These are phyloP conservation scores for Aspergillus texensis DNA, from an alignment of 2,329 filamentous ascomycete genomes.

Conservation along the genomic window DNA sequence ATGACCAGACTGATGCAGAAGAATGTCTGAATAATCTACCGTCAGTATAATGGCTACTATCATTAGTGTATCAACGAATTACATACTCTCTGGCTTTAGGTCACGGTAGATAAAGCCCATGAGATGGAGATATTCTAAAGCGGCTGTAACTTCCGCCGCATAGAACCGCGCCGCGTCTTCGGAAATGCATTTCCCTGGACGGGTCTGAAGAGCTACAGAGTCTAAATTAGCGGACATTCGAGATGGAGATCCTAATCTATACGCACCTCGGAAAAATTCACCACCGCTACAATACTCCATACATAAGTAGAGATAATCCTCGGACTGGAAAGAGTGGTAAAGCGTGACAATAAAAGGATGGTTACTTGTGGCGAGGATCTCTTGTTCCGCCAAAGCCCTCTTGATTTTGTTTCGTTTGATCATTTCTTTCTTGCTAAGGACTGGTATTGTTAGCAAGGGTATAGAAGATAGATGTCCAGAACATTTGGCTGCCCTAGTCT, in stretches of 20 bases:
- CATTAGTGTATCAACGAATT: not conserved
- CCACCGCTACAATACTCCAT: slow-evolving; percentile 99
- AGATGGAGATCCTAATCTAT: not conserved
- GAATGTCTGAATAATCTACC: slow-evolving; percentile 71
- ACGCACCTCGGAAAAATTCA: slow-evolving; percentile 82
- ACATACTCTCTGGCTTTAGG: slow-evolving; percentile 92
- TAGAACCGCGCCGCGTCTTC: slow-evolving; percentile 98
- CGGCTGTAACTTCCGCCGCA: slow-evolving; percentile 94
- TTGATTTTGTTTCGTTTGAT: slow-evolving; percentile 99
- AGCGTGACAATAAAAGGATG: slow-evolving; percentile 98
- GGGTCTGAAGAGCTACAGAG: slow-evolving; percentile 76
- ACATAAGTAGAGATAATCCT: slow-evolving; percentile 97
- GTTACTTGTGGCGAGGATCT: slow-evolving; percentile 97
- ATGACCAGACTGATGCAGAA: slow-evolving; percentile 97
- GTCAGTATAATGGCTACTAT: slow-evolving; percentile 24
- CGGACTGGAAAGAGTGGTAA: slow-evolving; percentile 98
- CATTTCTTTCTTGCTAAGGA: slow-evolving; percentile 99
- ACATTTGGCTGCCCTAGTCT: not conserved
- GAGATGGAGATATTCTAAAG: slow-evolving; percentile 91
- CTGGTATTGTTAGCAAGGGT: slow-evolving; percentile 55
- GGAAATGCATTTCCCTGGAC: slow-evolving; percentile 94
- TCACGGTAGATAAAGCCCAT: slow-evolving; percentile 99
- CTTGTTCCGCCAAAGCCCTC: slow-evolving; percentile 92
- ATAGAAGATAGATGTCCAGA: not conserved
- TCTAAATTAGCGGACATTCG: slow-evolving; percentile 11